These are phyloP conservation scores for Cerioporus squamosus DNA, from an alignment of 1,284 basidiomycete genomes.

Conservation along the genomic window DNA sequence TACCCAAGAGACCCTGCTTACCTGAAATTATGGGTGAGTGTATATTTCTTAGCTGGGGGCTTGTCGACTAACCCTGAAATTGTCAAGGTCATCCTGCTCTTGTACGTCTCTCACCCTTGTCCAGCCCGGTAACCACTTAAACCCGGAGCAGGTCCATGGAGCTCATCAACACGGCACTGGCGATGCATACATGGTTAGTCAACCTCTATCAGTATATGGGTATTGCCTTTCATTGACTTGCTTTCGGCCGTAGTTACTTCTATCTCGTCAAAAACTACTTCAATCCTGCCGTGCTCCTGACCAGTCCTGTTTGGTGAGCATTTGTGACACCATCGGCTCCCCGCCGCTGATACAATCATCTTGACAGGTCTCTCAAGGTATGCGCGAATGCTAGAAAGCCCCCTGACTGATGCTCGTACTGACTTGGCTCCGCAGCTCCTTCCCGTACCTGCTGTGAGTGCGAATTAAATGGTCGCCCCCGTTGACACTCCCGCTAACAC, in stretches of 20 bases:
- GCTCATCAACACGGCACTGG: neutral
- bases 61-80: no score
- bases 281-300: neutral
- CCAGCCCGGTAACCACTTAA: no score
- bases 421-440: neutral
- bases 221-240: no score
- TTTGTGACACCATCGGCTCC: neutral
- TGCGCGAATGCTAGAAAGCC: no score
- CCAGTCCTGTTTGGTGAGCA: conserved; percentile 2
- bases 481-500: neutral
- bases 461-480: no score
- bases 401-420: no score
- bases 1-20: conserved; percentile 2
- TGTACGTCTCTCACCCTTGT: neutral
- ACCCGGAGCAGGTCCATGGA: neutral
- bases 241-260: neutral
- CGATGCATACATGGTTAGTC: conserved; percentile 1
- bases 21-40: conserved; percentile 5
- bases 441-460: neutral
- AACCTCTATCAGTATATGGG: no score
- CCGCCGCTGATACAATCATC: neutral
- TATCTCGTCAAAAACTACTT: conserved; percentile 8
- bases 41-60: no score
- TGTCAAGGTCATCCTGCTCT: neutral
- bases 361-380: neutral